A percentile compares a stretch with the other conserved stretches of the same genome.
Evolutionary conservation across 2,329 filamentous ascomycete species (phyloP).

Genomic region (Rhynchosporium graminicola): DNA sequence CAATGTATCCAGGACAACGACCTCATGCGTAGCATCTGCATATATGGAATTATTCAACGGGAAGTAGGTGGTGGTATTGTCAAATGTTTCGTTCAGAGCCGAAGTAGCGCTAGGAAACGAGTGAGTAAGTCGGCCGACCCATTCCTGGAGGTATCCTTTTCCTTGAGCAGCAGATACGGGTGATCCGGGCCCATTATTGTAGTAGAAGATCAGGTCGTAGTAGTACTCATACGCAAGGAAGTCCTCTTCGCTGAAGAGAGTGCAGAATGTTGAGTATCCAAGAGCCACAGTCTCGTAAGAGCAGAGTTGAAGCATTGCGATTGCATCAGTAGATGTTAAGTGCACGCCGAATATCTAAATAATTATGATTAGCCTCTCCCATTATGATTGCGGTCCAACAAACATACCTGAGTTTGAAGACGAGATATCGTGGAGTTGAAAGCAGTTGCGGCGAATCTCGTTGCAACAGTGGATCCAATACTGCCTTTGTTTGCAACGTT

Average conservation of each 20-base stretch:
- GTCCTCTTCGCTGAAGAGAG: constrained; percentile 46
- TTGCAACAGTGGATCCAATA: constrained; percentile 20
- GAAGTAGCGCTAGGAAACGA: constrained; percentile 34
- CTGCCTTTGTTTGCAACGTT: constrained; percentile 17
- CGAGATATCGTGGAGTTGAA: constrained; percentile 23
- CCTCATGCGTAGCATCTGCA: constrained; percentile 47
- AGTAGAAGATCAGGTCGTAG: constrained; percentile 45
- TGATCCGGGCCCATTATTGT: constrained; percentile 27
- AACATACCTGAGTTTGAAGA: constrained; percentile 20
- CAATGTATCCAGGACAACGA: constrained; percentile 30
- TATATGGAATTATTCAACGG: constrained; percentile 48
- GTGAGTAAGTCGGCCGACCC: constrained; percentile 22
- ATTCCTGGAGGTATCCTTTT: constrained; percentile 25
- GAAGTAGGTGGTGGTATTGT: constrained; percentile 46
- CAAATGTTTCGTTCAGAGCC: constrained; percentile 35
- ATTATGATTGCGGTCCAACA: neutral
- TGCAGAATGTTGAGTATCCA: constrained; percentile 47
- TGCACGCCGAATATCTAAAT: constrained; percentile 22
- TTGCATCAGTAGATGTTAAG: constrained; percentile 19
- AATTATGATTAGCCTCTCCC: constrained; percentile 1
- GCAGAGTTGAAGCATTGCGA: constrained; percentile 26
- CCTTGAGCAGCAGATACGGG: constrained; percentile 23
- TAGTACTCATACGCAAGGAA: constrained; percentile 48
- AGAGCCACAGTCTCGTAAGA: constrained; percentile 39
- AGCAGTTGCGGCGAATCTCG: constrained; percentile 13